Conservation (phyloP, 371 early-diverging fungal species). For the Zychaea mexicana region DNA sequence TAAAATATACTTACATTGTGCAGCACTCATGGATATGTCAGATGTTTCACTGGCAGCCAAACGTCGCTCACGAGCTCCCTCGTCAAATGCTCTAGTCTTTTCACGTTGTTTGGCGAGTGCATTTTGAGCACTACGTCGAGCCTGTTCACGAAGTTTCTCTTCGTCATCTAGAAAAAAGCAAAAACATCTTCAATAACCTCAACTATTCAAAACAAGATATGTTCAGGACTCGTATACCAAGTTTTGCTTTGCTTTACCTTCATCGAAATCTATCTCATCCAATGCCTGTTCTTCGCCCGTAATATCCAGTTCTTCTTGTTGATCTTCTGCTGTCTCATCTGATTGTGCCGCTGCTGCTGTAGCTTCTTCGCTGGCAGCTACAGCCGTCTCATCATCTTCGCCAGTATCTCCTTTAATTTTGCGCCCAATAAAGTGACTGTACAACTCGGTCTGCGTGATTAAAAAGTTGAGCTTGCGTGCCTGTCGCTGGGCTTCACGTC, state of each 20-base stretch:
- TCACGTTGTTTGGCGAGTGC: slow-evolving; percentile 79
- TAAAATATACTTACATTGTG: slow-evolving; percentile 49
- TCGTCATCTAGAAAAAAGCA: slow-evolving; percentile 59
- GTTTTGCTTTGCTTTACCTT: neutral
- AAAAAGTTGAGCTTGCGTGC: slow-evolving; percentile 96
- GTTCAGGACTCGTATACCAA: too few relatives aligned
- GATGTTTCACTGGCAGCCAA: slow-evolving; percentile 45
- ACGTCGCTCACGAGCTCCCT: slow-evolving; percentile 52
- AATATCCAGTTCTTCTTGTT: slow-evolving; percentile 31
- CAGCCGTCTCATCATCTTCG: slow-evolving; percentile 54
- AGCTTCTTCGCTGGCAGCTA: slow-evolving; percentile 9
- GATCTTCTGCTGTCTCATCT: slow-evolving; percentile 26
- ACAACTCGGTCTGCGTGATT: slow-evolving; percentile 96
- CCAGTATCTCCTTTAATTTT: slow-evolving; percentile 60
- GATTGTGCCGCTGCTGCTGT: slow-evolving; percentile 22
- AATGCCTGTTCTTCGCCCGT: slow-evolving; percentile 29
- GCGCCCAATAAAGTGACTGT: slow-evolving; percentile 94
- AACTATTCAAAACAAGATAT: too few relatives aligned
- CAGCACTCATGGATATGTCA: slow-evolving; percentile 57
- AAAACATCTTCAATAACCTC: neutral
- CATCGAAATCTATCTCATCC: slow-evolving; percentile 69
- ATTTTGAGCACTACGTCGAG: slow-evolving; percentile 75
- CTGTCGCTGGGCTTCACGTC: slow-evolving; percentile 88
- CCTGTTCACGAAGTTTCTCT: slow-evolving; percentile 67
- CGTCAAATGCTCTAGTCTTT: slow-evolving; percentile 75